Evolutionary conservation across 768 basidiomycete genomes (phyloP), one percentile per base, ranked within the genome.

Genomic region (Collybiopsis confluens): DNA sequence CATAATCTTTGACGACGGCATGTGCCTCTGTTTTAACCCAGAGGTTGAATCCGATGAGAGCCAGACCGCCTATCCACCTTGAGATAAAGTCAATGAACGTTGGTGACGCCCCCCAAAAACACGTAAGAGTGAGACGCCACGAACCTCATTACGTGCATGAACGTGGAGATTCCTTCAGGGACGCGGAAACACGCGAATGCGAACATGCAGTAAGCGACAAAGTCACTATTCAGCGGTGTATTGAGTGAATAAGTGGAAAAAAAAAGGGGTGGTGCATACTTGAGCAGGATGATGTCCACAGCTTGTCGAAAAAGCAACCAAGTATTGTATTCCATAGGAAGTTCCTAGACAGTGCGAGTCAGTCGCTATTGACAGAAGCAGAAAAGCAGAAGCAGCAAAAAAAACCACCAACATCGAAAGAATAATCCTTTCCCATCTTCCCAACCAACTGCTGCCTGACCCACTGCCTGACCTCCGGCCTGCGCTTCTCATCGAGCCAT

Each of bases 1-100:
- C 95, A 60, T 96, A 98, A 64, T 98, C 96, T 62, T 97, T 98
- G 56, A 98, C 94, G 45, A 98, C 92, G 51, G 92, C 81, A 67
- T 99, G 97, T 0, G 97, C 97, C 64, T 98, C 96, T 2, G 89
- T 90, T 67, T 99, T 99, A 58, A 99, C 93, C 94, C 95, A 98
- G 33, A 98, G 78, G 68, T 99, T 98, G 78, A 98, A 98, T 20
- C 79, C 80, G 65, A 98, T 93, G 23, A 99, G 73, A 0, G 82
- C 78, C 56, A 90, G 66, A 4, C 97, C 97, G 20, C 88, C 87
- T 42, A 88, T 69, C 96, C 96, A 99, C 60, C 92, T 92, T 54
- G 2, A 44, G 37, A 42, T 30, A 54, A 61, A 57, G 36, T n/a
- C n/a, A 52, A 35, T 52, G 26, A 48, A 58, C 27, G 56, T 37